phyloP scores from a whole-genome alignment of 2,329 filamentous ascomycete species.

The Xylariaceae sp. region DNA sequence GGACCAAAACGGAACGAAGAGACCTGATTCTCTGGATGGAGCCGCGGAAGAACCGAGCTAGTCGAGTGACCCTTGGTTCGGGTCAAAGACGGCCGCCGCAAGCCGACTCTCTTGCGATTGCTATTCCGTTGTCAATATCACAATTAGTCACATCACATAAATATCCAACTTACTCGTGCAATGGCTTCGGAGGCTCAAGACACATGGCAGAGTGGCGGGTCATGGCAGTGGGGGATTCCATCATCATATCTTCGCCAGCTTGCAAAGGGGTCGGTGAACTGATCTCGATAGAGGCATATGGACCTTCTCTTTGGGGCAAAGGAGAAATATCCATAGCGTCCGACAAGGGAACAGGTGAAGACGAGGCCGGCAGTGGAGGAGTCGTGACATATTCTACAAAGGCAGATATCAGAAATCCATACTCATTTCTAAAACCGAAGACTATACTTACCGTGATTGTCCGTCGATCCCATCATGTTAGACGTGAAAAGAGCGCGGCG shows the following conservation, averaged over 20 bases:
- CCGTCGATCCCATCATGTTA: constrained; percentile 63
- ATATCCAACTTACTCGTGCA: constrained; percentile 53
- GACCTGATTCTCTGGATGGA: constrained; percentile 65
- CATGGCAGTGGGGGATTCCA: constrained; percentile 59
- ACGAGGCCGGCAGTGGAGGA: constrained; percentile 75
- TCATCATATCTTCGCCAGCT: constrained; percentile 51
- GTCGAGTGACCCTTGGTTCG: constrained; percentile 76
- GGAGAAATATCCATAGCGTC: constrained; percentile 91
- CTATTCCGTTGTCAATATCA: constrained; percentile 45
- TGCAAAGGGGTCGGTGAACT: constrained; percentile 71
- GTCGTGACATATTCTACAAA: constrained; percentile 74
- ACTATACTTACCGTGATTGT: constrained; percentile 57
- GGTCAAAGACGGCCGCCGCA: constrained; percentile 74
- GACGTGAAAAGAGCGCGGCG: constrained; percentile 82
- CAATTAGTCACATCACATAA: not conserved
- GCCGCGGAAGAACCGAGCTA: constrained; percentile 62
- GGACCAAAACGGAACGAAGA: constrained; percentile 75
- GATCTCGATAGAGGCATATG: constrained; percentile 65
- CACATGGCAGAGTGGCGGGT: constrained; percentile 45
- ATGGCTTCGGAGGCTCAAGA: constrained; percentile 52
- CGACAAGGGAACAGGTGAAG: constrained; percentile 73
- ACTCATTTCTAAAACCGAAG: constrained; percentile 4
- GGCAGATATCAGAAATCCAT: constrained; percentile 22
- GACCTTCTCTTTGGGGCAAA: constrained; percentile 82
- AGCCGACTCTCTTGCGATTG: constrained; percentile 63